phyloP scores from a whole-genome alignment of 2,329 filamentous ascomycete genomes.

The Hirsutella thompsonii region DNA sequence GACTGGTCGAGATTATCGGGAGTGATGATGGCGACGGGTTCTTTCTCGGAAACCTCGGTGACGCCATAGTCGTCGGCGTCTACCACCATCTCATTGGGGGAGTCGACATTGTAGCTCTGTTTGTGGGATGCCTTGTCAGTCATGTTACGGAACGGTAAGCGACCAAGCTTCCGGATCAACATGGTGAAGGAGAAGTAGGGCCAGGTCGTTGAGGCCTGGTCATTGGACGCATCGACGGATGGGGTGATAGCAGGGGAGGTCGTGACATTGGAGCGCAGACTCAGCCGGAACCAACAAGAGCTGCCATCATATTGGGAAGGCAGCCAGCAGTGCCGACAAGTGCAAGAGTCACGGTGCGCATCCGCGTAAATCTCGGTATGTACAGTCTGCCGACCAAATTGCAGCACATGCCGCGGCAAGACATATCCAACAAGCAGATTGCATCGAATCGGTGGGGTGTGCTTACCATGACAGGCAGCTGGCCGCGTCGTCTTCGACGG shows the following conservation, averaged over 20 bases:
- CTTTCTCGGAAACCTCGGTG: conserved; percentile 34
- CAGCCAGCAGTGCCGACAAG: too few species aligned
- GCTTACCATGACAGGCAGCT: conserved; percentile 1
- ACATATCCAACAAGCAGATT: not conserved
- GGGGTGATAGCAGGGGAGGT: too few species aligned
- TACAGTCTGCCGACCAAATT: not conserved
- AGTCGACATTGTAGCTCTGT: conserved; percentile 41
- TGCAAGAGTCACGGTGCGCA: too few species aligned
- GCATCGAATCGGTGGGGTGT: not conserved
- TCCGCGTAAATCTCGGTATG: too few species aligned
- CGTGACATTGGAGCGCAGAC: too few species aligned
- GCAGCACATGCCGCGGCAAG: not conserved
- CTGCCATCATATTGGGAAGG: too few species aligned
- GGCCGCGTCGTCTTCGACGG: not conserved
- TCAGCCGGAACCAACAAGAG: too few species aligned
- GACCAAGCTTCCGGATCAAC: conserved; percentile 8
- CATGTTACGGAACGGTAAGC: conserved; percentile 9
- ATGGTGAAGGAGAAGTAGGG: too few species aligned
- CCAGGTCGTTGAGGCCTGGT: too few species aligned
- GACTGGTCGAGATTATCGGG: conserved; percentile 34
- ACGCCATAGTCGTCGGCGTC: conserved; percentile 42
- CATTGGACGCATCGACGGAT: too few species aligned
- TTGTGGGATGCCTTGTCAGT: conserved; percentile 13
- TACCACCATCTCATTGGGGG: conserved; percentile 43
- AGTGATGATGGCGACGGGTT: conserved; percentile 40